A percentile compares a stretch with the other conserved stretches of the same genome.
Evolutionary conservation across 139 green algal species (phyloP).

Genomic region (Chlamydomonas eustigma): DNA sequence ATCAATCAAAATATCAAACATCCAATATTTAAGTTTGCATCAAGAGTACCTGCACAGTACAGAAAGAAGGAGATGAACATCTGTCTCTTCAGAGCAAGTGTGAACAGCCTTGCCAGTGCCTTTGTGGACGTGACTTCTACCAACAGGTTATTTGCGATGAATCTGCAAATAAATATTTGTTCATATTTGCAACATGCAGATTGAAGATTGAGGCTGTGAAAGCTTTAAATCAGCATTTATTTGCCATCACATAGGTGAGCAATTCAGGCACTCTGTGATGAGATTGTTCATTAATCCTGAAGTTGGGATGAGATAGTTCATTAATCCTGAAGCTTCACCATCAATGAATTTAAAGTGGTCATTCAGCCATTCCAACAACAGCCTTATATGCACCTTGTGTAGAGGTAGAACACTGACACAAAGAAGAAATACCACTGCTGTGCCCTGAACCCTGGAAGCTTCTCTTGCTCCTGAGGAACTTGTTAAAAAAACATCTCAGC

Average conservation of each 20-base stretch:
- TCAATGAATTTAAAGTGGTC: too few species aligned
- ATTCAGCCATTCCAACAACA: too few species aligned
- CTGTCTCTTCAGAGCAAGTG: slow-evolving; percentile 66
- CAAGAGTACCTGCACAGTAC: slow-evolving; percentile 74
- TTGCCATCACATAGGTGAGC: too few species aligned
- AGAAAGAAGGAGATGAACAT: slow-evolving; percentile 74
- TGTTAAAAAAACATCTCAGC: too few species aligned
- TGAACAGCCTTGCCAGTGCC: slow-evolving; percentile 33
- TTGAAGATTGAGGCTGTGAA: too few species aligned
- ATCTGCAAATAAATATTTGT: slow-evolving; percentile 40
- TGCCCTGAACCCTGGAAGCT: slow-evolving; percentile 59
- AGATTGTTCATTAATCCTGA: too few species aligned
- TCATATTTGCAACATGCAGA: not conserved
- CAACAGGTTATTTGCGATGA: slow-evolving; percentile 82
- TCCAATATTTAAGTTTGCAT: too few species aligned
- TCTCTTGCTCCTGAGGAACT: slow-evolving; percentile 55
- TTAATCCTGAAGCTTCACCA: too few species aligned
- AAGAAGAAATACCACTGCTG: slow-evolving; percentile 93
- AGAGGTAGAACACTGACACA: slow-evolving; percentile 86
- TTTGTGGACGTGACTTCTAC: slow-evolving; percentile 43
- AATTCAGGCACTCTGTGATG: too few species aligned
- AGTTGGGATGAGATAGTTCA: too few species aligned
- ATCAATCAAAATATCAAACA: too few species aligned
- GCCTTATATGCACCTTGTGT: slow-evolving; percentile 84
- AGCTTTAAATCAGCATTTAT: too few species aligned